A percentile compares a stretch with the other conserved stretches of the same genome.
Conservation (phyloP, 805 yeast species). For the Metschnikowia chrysomelidarum region DNA sequence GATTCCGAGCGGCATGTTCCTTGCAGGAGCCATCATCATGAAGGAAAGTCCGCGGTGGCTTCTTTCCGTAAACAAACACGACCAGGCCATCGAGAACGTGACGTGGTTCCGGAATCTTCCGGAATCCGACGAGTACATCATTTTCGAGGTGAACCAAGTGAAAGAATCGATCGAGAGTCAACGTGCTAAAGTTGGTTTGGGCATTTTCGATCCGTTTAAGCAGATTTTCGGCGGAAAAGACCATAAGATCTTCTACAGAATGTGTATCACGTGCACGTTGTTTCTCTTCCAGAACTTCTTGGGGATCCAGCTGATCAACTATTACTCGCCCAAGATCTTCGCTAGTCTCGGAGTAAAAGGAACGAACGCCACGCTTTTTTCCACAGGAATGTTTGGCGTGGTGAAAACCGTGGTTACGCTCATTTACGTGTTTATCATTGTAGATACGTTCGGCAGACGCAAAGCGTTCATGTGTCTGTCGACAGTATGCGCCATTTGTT, state of each 20-base stretch:
- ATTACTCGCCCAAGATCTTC: slow-evolving; percentile 38
- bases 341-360: slow-evolving; percentile 37
- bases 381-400: slow-evolving; percentile 41
- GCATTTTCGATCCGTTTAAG: slow-evolving; percentile 33
- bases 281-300: slow-evolving; percentile 39
- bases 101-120: slow-evolving; percentile 36
- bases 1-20: slow-evolving; percentile 35
- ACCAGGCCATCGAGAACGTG: slow-evolving; percentile 33
- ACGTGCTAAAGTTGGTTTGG: slow-evolving; percentile 28
- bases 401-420: slow-evolving; percentile 36
- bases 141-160: slow-evolving; percentile 36
- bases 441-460: slow-evolving; percentile 36
- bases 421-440: slow-evolving; percentile 33
- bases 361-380: slow-evolving; percentile 35
- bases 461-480: slow-evolving; percentile 37
- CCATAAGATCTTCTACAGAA: slow-evolving; percentile 26
- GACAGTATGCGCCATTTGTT: slow-evolving; percentile 32
- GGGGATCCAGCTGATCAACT: slow-evolving; percentile 41
- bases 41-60: slow-evolving; percentile 39
- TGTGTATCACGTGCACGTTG: slow-evolving; percentile 31
- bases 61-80: slow-evolving; percentile 29
- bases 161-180: slow-evolving; percentile 33
- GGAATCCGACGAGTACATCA: slow-evolving; percentile 33
- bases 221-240: slow-evolving; percentile 30
- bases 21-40: slow-evolving; percentile 32